Base-by-base conservation (phyloP, 169 alveolate genomes). In the Cryptosporidium sp. region DNA sequence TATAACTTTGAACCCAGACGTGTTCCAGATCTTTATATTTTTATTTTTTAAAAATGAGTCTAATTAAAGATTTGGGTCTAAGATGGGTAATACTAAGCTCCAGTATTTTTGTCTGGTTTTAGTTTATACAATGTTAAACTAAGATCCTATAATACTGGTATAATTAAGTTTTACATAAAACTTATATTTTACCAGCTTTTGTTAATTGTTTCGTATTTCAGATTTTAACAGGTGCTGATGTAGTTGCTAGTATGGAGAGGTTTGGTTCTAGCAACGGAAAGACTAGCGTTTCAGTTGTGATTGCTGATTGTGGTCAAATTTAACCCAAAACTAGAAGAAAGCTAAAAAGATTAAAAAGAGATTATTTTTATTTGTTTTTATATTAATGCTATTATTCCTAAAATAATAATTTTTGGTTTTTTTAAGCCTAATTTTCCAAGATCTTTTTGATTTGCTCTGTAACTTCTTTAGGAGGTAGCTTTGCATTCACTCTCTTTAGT, bases 291-390 rank as follows among this genome's bases (percentile, higher is more conserved):
- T 92, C 93, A 9, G 98, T 97, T 44, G 95, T 93, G 62, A 93
- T 97, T 29, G 95, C 95, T 37, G 98, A 97, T 93, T 97, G 99
- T 92, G 99, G 99, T 18, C 95, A 94, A 91, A 23, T 92, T 3
- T 75, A 44, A 61, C 35, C 18, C 7, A 52, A 21, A 0, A 31
- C 33, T 7, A 48, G 16, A 14, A 52, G n/a, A 72, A n/a, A 26
- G 58, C 31, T 21, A 72, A n/a, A 56, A 65, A 65, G 35, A 65
- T n/a, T 0, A 1, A 60, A 18, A 23, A 60, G 10, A 60, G 8
- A 60, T 60, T 0, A 60, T 12, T 29, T 56, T 23, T 10, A 31
- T 14, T 8, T 31, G 16, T 9, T 31, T 31, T 35, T 35, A 65
- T 18, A 31, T 29, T 65, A 65, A 56, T 56, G 67, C 67, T 56